Conservation (phyloP, 2,329 filamentous ascomycete species). For the Bisporella sp. region DNA sequence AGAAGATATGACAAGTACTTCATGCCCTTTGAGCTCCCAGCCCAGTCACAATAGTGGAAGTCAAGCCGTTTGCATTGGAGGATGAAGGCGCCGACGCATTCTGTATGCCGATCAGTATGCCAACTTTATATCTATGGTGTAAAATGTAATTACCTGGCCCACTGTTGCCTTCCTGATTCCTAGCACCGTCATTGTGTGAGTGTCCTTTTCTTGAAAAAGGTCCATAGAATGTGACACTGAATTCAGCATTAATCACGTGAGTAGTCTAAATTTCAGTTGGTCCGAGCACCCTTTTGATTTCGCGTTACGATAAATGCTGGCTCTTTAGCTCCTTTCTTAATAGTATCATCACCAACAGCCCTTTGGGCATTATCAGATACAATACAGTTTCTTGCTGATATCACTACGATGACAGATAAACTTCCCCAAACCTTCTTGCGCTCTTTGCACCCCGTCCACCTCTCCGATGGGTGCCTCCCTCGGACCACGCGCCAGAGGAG, state of each 20-base stretch:
- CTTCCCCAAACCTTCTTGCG: conserved; percentile 87
- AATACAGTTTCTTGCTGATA: not conserved
- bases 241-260: no score
- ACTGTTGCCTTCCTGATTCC: conserved; percentile 45
- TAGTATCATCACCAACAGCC: conserved; percentile 10
- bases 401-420: conserved; percentile 79
- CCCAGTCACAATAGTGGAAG: conserved; percentile 96
- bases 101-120: conserved; percentile 40
- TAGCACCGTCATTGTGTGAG: conserved; percentile 41
- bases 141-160: conserved; percentile 39
- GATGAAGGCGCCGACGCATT: conserved; percentile 95
- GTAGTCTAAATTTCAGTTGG: not conserved
- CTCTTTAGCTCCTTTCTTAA: not conserved
- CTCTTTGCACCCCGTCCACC: conserved; percentile 94
- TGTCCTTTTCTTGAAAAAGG: no score
- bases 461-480: conserved; percentile 78
- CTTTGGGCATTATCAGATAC: conserved; percentile 6
- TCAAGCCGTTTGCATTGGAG: conserved; percentile 94
- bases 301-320: not conserved
- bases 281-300: not conserved
- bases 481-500: conserved; percentile 76
- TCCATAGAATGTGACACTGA: no score
- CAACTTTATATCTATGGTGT: not conserved
- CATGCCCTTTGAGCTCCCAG: conserved; percentile 90
- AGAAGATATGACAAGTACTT: conserved; percentile 51